Conservation (phyloP, 1,139 yeast genomes). For the Sugiyamaella grinbergsii region DNA sequence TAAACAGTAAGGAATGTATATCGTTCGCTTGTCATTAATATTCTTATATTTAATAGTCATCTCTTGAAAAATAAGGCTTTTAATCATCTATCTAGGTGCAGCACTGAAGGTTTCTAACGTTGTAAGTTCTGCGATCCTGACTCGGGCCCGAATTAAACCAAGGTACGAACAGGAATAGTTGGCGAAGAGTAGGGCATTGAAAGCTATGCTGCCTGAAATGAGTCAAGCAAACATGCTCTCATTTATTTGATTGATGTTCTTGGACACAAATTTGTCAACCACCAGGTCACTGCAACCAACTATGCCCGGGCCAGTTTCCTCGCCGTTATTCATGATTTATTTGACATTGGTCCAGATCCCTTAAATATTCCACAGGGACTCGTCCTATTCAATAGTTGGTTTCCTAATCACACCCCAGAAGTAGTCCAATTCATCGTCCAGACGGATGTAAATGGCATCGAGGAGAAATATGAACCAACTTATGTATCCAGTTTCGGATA, state of each 20-base stretch:
- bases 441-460: constrained; percentile 46
- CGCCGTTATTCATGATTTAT: constrained; percentile 74
- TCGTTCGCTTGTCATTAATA: too few species aligned
- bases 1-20: too few species aligned
- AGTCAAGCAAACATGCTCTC: constrained; percentile 49
- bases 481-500: constrained; percentile 69
- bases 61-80: constrained; percentile 39
- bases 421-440: constrained; percentile 49
- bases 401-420: constrained; percentile 54
- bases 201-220: constrained; percentile 60
- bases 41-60: too few species aligned
- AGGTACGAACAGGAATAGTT: constrained; percentile 18
- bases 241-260: constrained; percentile 69
- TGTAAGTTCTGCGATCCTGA: constrained; percentile 29
- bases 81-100: constrained; percentile 37
- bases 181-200: constrained; percentile 50
- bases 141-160: too few species aligned
- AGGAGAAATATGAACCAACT: constrained; percentile 49
- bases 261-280: constrained; percentile 62
- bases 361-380: constrained; percentile 35
- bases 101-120: constrained; percentile 36
- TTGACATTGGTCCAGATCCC: constrained; percentile 54
- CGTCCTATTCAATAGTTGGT: constrained; percentile 55
- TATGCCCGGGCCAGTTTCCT: constrained; percentile 65
- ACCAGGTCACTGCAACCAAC: constrained; percentile 66